Percentiles rank a stretch among this genome's conserved stretches.
Evolutionary conservation across 1,139 yeast species (phyloP).

Genomic region (Spencermartinsiella ligniputridi): DNA sequence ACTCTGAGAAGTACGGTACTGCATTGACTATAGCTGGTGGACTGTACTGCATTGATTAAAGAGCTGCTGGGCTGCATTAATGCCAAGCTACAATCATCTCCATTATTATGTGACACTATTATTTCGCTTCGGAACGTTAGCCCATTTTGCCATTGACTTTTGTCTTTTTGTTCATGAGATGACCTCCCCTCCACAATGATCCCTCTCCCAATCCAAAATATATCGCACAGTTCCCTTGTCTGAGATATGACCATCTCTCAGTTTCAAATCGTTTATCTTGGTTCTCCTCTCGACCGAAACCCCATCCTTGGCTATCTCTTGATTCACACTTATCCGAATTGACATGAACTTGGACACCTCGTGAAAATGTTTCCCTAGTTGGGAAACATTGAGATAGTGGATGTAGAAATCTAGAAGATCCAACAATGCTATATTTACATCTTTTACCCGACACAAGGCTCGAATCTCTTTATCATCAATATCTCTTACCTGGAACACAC

Average conservation of each 20-base stretch:
- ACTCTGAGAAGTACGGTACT: no score
- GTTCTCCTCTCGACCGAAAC: conserved; percentile 2
- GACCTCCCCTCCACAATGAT: conserved; percentile 21
- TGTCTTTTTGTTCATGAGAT: conserved; percentile 15
- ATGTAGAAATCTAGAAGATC: conserved; percentile 54
- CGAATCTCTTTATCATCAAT: not conserved
- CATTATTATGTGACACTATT: no score
- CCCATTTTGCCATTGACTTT: no score
- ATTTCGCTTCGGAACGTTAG: no score
- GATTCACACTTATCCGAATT: conserved; percentile 21
- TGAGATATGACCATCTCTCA: conserved; percentile 25
- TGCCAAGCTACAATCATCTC: no score
- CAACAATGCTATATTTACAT: conserved; percentile 55
- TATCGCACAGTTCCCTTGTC: conserved; percentile 31
- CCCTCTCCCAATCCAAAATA: conserved; percentile 29
- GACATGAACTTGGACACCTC: conserved; percentile 20
- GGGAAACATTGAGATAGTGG: conserved; percentile 19
- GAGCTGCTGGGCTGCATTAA: no score
- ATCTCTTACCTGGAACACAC: not conserved
- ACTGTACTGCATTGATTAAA: no score
- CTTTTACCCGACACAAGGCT: conserved; percentile 18
- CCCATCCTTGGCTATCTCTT: conserved; percentile 12
- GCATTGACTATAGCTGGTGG: no score
- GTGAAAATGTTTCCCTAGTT: conserved; percentile 12
- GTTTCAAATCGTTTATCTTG: conserved; percentile 9